These are phyloP conservation scores for Cutaneotrichosporon spelunceum DNA, from an alignment of 1,284 basidiomycete genomes.

Conservation along the genomic window DNA sequence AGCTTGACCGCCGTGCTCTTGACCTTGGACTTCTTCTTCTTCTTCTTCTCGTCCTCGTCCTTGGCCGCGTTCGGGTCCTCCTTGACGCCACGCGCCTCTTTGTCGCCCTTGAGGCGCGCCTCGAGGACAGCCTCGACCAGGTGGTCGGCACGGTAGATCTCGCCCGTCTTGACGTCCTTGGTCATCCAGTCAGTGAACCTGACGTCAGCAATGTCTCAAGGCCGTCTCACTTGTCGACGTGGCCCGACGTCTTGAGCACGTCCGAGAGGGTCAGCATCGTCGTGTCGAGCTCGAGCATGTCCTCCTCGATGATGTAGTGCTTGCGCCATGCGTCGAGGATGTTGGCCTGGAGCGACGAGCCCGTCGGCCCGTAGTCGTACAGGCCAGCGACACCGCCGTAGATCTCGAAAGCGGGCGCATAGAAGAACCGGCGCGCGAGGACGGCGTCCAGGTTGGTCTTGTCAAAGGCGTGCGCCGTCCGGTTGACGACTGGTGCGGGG, in stretches of 20 bases:
- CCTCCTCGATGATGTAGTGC: slow-evolving; percentile 97
- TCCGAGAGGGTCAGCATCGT: slow-evolving; percentile 94
- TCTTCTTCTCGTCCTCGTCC: slow-evolving; percentile 67
- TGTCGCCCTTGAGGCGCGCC: slow-evolving; percentile 83
- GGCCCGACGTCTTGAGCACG: slow-evolving; percentile 96
- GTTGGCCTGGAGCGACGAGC: slow-evolving; percentile 93
- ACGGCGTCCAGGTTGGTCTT: slow-evolving; percentile 81
- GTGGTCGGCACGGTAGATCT: slow-evolving; percentile 96
- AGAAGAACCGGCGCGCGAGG: slow-evolving; percentile 92
- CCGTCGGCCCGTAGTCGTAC: slow-evolving; percentile 93
- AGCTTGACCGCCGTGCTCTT: slow-evolving; percentile 76
- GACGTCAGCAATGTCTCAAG: slow-evolving; percentile 5
- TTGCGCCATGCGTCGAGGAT: slow-evolving; percentile 95
- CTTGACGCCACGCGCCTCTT: slow-evolving; percentile 74
- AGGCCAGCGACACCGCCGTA: slow-evolving; percentile 96
- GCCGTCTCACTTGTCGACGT: slow-evolving; percentile 71
- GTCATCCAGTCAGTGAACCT: slow-evolving; percentile 98
- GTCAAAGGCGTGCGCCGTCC: slow-evolving; percentile 83
- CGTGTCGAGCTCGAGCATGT: slow-evolving; percentile 98
- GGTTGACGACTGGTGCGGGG: slow-evolving; percentile 60
- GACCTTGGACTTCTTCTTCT: slow-evolving; percentile 77
- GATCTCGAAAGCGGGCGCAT: slow-evolving; percentile 96
- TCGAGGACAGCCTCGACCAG: slow-evolving; percentile 91
- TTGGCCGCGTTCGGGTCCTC: slow-evolving; percentile 56
- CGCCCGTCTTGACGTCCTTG: slow-evolving; percentile 88